Evolutionary conservation across 2,329 filamentous ascomycete species (phyloP), one percentile per base, ranked within the genome.

Genomic region (Trichophyton mentagrophytes): DNA sequence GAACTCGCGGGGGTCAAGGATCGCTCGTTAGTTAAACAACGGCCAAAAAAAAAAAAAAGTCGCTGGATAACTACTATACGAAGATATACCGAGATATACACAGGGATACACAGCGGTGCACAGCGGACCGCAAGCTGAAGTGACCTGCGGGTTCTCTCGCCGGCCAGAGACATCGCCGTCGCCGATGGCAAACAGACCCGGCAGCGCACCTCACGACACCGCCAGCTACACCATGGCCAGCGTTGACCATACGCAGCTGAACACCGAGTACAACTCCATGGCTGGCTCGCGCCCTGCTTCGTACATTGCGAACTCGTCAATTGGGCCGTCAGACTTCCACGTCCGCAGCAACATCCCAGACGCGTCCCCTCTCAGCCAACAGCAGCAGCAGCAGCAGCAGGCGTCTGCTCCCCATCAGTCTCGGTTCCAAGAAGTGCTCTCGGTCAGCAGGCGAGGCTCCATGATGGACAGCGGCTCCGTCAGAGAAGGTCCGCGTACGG

Each of bases 281-380:
- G 67, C 70, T 42, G 67, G 68, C 42, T 77, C 75, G 40, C 70
- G 74, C 58, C 75, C 74, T 6, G 72, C 69, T 60, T 77, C 76
- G 56, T 75, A 73, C 61, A 67, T 71, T 56, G 74, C 71, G 58
- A 67, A 65, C 59, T 67, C 65, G 62, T 67, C 67, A 5, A 65
- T 66, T 47, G 67, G 63, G 20, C 63, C 66, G 42, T 70, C 72
- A 20, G 69, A 72, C 57, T 72, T 73, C 63, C 73, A 74, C 42
- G 70, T 72, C 59, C 71, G 72, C 61, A 69, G 69, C 57, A 69
- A 68, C 36, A 66, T 68, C 20, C 57, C 38, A 20, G 70, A 74
- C 11, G 64, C 69, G 8, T 66, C 72, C 3, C 65, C 69, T 13
- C 33, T n/a, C 13, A 27, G 38, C 38, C 55, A 38, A n/a, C 33